Evolutionary conservation across 1,284 basidiomycete species (phyloP).

Genomic region (Peniophora sp.): DNA sequence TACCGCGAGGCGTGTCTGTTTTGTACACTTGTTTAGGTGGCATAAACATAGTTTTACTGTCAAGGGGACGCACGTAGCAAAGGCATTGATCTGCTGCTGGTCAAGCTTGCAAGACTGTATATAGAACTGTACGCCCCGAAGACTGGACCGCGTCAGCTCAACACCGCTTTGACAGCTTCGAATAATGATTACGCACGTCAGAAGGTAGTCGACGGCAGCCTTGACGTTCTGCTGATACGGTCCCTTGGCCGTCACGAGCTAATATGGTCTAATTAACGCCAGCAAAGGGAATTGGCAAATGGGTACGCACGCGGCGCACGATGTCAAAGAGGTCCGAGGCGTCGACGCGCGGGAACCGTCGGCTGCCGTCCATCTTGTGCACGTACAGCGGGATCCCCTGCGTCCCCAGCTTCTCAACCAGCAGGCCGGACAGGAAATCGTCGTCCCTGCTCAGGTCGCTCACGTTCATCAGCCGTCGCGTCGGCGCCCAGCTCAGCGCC

Average conservation of each 20-base stretch:
- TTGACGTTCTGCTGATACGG: conserved; percentile 47
- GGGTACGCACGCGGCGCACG: conserved; percentile 69
- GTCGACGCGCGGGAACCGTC: conserved; percentile 66
- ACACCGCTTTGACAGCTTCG: conserved; percentile 9
- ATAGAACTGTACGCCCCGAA: conserved; percentile 66
- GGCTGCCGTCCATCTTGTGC: conserved; percentile 77
- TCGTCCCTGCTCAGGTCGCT: conserved; percentile 79
- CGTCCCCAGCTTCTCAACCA: conserved; percentile 79
- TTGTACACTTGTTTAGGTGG: conserved; percentile 12
- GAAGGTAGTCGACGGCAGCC: conserved; percentile 65
- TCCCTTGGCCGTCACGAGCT: conserved; percentile 55
- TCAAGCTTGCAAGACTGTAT: conserved; percentile 47
- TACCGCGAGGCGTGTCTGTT: conserved; percentile 77
- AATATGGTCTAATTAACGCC: conserved; percentile 2
- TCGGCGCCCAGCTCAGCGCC: conserved; percentile 52
- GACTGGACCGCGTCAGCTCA: conserved; percentile 29
- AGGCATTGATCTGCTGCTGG: conserved; percentile 79
- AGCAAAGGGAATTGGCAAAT: conserved; percentile 12
- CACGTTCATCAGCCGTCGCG: conserved; percentile 76
- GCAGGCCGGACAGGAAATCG: conserved; percentile 78
- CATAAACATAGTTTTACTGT: conserved; percentile 7
- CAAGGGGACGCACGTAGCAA: conserved; percentile 64
- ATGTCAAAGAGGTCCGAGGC: conserved; percentile 56
- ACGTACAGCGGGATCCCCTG: conserved; percentile 68
- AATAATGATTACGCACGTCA: conserved; percentile 59